A percentile compares a stretch with the other conserved stretches of the same genome.
phyloP scores from a whole-genome alignment of 108 stramenopile genomes.

The Halocafeteria seosinensis region DNA sequence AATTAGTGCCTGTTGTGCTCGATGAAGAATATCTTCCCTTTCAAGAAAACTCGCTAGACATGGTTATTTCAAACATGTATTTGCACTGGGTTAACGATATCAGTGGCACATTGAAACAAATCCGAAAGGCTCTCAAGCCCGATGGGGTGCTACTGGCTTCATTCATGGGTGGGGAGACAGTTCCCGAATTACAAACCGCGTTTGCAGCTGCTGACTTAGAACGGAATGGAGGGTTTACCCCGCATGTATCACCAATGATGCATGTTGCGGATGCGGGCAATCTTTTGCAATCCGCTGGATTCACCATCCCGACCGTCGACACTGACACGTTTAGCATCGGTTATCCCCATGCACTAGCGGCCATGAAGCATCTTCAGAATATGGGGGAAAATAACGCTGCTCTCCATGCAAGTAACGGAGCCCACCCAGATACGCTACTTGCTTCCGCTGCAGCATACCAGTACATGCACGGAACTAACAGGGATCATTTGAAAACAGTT shows the following conservation, averaged over 20 bases:
- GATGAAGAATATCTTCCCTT: neutral
- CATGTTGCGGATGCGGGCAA: constrained; percentile 68
- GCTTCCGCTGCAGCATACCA: neutral
- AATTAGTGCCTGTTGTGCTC: neutral
- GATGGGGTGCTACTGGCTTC: constrained; percentile 87
- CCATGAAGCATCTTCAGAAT: neutral
- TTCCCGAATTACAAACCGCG: constrained; percentile 66
- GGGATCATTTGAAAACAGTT: no score
- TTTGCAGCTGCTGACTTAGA: constrained; percentile 69
- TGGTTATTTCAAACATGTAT: constrained; percentile 59
- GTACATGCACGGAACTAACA: no score
- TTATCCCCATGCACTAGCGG: neutral
- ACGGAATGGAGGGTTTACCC: constrained; percentile 48
- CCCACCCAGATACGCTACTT: neutral
- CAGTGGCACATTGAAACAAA: constrained; percentile 50
- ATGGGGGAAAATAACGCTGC: neutral
- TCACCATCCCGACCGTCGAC: constrained; percentile 78
- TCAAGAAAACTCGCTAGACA: constrained; percentile 53
- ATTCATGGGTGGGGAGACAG: constrained; percentile 75
- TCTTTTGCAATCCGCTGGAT: constrained; percentile 64
- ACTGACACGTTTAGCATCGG: constrained; percentile 39
- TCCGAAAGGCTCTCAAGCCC: constrained; percentile 64
- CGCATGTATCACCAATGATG: constrained; percentile 77
- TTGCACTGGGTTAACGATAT: constrained; percentile 93
- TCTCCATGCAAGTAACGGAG: neutral